Base-by-base conservation (phyloP, 1,284 basidiomycete species). In the Moesziomyces parantarcticus region DNA sequence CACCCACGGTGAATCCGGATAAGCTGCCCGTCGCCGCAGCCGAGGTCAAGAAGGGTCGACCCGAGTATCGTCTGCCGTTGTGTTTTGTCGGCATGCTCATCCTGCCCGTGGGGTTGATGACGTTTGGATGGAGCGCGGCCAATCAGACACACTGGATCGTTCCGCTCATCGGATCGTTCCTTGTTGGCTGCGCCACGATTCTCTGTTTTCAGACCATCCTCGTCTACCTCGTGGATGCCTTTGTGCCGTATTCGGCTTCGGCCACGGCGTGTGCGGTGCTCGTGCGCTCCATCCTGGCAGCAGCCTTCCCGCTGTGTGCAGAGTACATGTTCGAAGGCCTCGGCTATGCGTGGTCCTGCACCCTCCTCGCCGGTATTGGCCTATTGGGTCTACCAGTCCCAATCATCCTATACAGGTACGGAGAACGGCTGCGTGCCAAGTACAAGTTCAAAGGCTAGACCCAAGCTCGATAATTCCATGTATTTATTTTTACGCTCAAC, bases 241-340 rank as follows among this genome's bases (percentile, higher is more conserved):
- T 86, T 55, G 82, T 84, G 22, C 86, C 86, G 4, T 87, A 84
- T 63, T 85, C 85, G 3, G 86, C 86, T 0, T 84, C 85, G 1
- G 86, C 84, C 0, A 83, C 84, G 7, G 86, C 86, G 0, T 84
- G 77, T 20, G 85, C 79, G 8, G 77, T 82, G 10, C 50, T 83
- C 13, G 54, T 78, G 39, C 81, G 86, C 2, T 83, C 81, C 3
- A 52, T 86, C 16, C 50, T 84, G 1, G 86, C 85, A 2, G 84
- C 84, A 26, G 69, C 85, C 8, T 79, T 87, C 20, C 86, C 86
- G 13, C 78, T 86, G 26, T 86, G 86, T 56, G 75, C 79, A 0
- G 77, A 84, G 0, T 75, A 84, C 34, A 79, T 87, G 78, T 87
- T 86, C 56, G 60, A 71, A n/a, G 77, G 61, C n/a, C 74, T 86